Percentiles rank a stretch among this genome's conserved stretches.
Conservation (phyloP, 345 rosid species). For the Eucalyptus camaldulensis region DNA sequence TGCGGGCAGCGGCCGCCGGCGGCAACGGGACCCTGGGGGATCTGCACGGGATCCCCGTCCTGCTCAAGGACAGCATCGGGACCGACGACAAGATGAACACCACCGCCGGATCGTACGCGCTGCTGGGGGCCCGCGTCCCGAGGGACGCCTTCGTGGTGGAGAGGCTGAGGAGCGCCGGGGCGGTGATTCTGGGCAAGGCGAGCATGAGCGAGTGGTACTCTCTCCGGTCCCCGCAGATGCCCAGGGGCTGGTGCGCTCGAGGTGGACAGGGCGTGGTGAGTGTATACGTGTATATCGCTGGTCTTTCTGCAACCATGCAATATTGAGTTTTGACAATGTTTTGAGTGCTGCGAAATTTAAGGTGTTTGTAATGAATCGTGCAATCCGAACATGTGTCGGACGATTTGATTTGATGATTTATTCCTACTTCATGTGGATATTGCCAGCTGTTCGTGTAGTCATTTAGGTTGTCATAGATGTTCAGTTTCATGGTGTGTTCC, state of each 20-base stretch:
- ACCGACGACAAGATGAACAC: slow-evolving; percentile 13
- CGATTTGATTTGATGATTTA: neutral
- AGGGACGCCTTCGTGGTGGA: slow-evolving; percentile 24
- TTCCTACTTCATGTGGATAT: neutral
- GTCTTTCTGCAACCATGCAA: neutral
- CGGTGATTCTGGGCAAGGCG: slow-evolving; percentile 24
- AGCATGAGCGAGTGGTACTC: slow-evolving; percentile 17
- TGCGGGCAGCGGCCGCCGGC: neutral
- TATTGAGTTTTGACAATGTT: neutral
- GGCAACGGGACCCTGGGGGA: neutral
- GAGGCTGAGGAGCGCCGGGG: slow-evolving; percentile 17
- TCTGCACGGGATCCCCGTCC: slow-evolving; percentile 28
- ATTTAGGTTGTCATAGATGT: neutral
- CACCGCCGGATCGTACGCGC: slow-evolving; percentile 20
- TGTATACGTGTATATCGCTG: neutral
- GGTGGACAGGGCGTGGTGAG: slow-evolving; percentile 13
- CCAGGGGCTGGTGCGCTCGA: slow-evolving; percentile 25
- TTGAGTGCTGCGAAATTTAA: neutral
- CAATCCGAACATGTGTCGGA: neutral
- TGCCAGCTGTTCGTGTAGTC: neutral
- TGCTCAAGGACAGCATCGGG: slow-evolving; percentile 24
- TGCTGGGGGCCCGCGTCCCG: slow-evolving; percentile 15
- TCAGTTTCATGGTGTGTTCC: neutral
- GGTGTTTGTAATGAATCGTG: neutral
- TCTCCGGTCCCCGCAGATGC: slow-evolving; percentile 1